Percentiles rank a stretch among this genome's conserved stretches.
Conservation (phyloP, 2,329 filamentous ascomycete species). For the Xylariaceae sp. region DNA sequence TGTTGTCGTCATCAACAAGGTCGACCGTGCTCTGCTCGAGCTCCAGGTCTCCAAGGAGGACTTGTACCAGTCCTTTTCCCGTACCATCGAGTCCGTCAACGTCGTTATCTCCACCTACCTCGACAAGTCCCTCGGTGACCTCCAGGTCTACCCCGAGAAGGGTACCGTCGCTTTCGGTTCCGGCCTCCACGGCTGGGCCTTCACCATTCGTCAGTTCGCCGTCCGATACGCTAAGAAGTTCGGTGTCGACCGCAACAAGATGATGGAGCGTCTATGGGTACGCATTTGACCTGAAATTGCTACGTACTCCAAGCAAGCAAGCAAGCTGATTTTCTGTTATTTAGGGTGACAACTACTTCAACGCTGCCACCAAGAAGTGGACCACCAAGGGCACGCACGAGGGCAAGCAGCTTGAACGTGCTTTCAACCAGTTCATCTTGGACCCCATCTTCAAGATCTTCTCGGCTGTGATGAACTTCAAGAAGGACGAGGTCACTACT, state of each 20-base stretch:
- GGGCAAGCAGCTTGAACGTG: constrained; percentile 88
- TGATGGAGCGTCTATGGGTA: constrained; percentile 99
- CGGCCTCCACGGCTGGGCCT: constrained; percentile 99
- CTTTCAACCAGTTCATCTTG: constrained; percentile 99
- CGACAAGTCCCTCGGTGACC: constrained; percentile 93
- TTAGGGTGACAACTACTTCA: constrained; percentile 96
- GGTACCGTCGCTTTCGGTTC: constrained; percentile 98
- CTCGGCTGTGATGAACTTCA: constrained; percentile 93
- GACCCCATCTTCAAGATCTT: constrained; percentile 99
- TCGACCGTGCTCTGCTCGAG: constrained; percentile 98
- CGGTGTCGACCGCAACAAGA: constrained; percentile 99
- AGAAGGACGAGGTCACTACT: constrained; percentile 80
- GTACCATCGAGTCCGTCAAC: constrained; percentile 99
- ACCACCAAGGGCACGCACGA: constrained; percentile 78
- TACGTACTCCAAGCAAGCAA: neutral
- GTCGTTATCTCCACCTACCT: constrained; percentile 99
- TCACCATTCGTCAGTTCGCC: constrained; percentile 98
- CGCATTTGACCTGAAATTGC: constrained; percentile 25
- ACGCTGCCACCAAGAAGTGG: constrained; percentile 99
- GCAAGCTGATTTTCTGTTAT: constrained; percentile 18
- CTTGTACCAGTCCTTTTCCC: constrained; percentile 98
- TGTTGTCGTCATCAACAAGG: constrained; percentile 99
- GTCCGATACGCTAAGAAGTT: constrained; percentile 98
- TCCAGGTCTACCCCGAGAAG: constrained; percentile 96
- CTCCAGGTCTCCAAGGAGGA: constrained; percentile 98